phyloP scores from a whole-genome alignment of 768 basidiomycete genomes.

The Mrakia hoshinonis region DNA sequence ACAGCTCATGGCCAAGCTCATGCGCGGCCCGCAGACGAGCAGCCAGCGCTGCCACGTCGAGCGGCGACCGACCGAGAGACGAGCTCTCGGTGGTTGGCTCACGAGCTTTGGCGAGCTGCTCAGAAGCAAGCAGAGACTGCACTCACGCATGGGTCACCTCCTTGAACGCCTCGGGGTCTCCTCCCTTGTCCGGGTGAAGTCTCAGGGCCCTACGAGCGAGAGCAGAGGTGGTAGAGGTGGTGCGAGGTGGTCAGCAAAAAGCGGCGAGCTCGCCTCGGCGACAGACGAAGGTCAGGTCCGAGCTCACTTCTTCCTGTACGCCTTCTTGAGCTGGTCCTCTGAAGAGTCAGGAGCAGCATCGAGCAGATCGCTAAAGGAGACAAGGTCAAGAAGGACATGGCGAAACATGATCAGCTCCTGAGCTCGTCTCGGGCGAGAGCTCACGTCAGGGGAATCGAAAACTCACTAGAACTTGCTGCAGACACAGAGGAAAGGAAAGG shows the following conservation, averaged over 20 bases:
- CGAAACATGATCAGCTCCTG: background rate
- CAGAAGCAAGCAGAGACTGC: slow-evolving; percentile 13
- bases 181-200: slow-evolving; percentile 87
- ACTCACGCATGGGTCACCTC: slow-evolving; percentile 90
- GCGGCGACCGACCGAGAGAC: no score
- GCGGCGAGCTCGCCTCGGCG: background rate
- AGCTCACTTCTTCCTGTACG: slow-evolving; percentile 75
- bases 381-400: background rate
- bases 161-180: slow-evolving; percentile 94
- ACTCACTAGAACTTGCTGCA: slow-evolving; percentile 28
- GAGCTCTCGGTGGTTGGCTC: no score
- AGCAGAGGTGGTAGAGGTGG: background rate
- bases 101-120: background rate
- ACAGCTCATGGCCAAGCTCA: no score
- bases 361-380: slow-evolving; percentile 60
- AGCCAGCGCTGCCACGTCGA: no score
- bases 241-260: slow-evolving; percentile 1
- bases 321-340: slow-evolving; percentile 84
- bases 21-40: background rate
- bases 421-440: background rate
- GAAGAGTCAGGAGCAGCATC: slow-evolving; percentile 71
- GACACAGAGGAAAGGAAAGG: background rate
- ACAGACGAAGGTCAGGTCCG: background rate
- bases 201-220: slow-evolving; percentile 57
- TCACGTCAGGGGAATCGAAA: background rate